Evolutionary conservation across 2,329 filamentous ascomycete species (phyloP), one percentile per base, ranked within the genome.

Genomic region (Xylaria multiplex): DNA sequence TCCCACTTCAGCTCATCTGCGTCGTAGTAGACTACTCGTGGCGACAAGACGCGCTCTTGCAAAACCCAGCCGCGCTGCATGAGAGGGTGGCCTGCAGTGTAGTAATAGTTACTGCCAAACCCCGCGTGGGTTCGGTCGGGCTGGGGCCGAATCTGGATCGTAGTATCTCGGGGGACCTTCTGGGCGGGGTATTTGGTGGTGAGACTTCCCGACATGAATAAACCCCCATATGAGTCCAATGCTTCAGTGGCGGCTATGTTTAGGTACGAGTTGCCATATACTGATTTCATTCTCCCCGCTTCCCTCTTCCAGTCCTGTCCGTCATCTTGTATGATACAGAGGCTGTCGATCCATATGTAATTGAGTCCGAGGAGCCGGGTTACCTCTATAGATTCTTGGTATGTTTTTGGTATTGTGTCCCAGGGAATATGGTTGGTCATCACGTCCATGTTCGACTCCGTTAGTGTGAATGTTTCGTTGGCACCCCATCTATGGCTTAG

Each of bases 291-390:
- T 35, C 27, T 50, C 6, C 56, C 50, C 2, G 73, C 71, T 59
- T 77, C 72, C 13, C 64, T 56, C 42, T 70, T 57, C 74, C 73
- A 76, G 54, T 77, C 76, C 57, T 72, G 65, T 1, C 52, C 43
- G 5, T 68, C 63, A 8, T 54, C 32, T 40, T 54, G 50, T 13
- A 54, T 5, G 19, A 54, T 54, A 24, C 50, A 54, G 9, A 78
- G 62, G n/a, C 72, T 71, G 67, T 78, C 75, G 45, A 78, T 75
- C 76, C 77, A 78, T 4, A 78, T 60, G 60, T 76, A 78, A 0
- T 60, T 37, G 13, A 76, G 49, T 0, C 56, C 60, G 37, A 78
- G 71, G 14, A 64, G 59, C 11, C 69, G 65, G 5, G 74, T 72
- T 14, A 78, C 54, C 1, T 32, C 19, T 45, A 78, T 72, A 6